phyloP scores from a whole-genome alignment of 2,329 filamentous ascomycete genomes.

The Colletotrichum chlorophyti region DNA sequence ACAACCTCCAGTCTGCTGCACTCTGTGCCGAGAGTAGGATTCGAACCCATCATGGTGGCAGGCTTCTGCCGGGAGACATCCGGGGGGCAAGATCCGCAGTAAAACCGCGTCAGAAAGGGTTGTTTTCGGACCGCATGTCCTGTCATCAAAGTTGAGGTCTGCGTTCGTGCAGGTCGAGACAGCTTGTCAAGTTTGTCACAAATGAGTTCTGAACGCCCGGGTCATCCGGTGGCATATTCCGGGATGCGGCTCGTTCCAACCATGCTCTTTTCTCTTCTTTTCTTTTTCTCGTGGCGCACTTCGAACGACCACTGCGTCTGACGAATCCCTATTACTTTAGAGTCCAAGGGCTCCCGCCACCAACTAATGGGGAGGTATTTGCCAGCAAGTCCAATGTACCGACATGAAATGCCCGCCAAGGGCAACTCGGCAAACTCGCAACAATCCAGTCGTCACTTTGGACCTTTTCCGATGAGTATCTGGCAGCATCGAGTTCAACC shows the following conservation, averaged over 20 bases:
- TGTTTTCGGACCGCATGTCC: neutral
- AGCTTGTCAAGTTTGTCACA: neutral
- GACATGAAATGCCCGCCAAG: too few species aligned
- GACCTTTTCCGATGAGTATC: too few species aligned
- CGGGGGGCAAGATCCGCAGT: neutral
- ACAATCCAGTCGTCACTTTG: too few species aligned
- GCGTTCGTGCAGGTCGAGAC: neutral
- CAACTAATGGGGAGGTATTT: too few species aligned
- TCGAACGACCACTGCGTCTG: slow-evolving; percentile 4
- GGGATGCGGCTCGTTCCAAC: neutral
- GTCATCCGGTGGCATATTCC: neutral
- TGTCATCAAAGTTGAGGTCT: neutral
- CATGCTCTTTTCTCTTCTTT: slow-evolving; percentile 6
- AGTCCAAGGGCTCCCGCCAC: neutral
- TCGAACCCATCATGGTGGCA: neutral
- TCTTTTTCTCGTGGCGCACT: slow-evolving; percentile 5
- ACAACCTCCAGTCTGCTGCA: too few species aligned
- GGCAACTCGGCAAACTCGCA: too few species aligned
- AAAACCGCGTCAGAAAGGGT: neutral
- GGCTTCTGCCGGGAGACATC: neutral
- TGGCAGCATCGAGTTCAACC: too few species aligned
- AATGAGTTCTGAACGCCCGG: slow-evolving; percentile 1
- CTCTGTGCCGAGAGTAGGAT: too few species aligned
- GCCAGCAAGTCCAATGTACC: too few species aligned
- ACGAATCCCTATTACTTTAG: neutral